A percentile compares a stretch with the other conserved stretches of the same genome.
phyloP scores from a whole-genome alignment of 306 rosid genomes.

The Quercus mongolica region DNA sequence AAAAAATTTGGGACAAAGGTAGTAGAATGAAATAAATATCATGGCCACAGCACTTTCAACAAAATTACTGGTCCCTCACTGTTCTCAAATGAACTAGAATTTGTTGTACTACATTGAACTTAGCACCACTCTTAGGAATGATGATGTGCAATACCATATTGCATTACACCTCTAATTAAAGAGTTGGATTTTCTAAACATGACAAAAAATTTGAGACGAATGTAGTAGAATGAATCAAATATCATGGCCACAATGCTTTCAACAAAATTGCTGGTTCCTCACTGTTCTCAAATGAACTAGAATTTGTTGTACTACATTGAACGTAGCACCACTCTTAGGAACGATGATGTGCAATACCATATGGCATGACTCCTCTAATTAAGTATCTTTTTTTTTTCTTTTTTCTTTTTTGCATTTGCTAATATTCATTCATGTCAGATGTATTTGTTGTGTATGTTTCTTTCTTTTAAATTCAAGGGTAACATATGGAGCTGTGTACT shows the following conservation, averaged over 20 bases:
- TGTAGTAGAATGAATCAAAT: neutral
- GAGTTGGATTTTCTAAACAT: too few relatives aligned
- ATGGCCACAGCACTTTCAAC: neutral
- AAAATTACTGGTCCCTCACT: neutral
- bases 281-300: neutral
- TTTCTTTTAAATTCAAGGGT: too few relatives aligned
- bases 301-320: neutral
- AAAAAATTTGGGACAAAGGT: too few relatives aligned
- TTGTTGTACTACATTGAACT: neutral
- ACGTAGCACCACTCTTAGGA: neutral
- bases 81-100: neutral
- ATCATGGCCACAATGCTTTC: neutral
- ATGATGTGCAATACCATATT: neutral
- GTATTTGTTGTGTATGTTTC: neutral
- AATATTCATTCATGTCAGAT: neutral
- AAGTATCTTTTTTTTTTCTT: neutral
- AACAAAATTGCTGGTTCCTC: neutral
- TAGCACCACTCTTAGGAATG: neutral
- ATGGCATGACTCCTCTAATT: neutral
- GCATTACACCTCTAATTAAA: neutral
- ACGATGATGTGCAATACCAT: neutral
- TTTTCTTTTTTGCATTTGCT: neutral
- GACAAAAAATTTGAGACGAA: too few relatives aligned
- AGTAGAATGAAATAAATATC: neutral
- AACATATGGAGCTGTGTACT: neutral